Base-by-base conservation (phyloP, 495 filamentous ascomycete species). In the Penicillium paradoxum region DNA sequence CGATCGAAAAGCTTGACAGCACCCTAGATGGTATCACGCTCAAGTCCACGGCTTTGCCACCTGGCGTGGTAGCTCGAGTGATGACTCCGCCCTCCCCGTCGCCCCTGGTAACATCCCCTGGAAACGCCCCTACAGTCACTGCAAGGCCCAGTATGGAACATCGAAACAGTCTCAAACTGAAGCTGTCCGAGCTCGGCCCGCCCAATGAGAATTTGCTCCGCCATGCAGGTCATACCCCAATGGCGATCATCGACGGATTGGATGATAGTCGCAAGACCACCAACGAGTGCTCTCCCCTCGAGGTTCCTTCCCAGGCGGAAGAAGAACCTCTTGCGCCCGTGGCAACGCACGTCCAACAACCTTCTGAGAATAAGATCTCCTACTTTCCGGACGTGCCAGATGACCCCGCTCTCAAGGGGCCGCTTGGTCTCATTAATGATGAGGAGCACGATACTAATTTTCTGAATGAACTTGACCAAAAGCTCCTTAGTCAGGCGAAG, bases 1-100 rank as follows among this genome's bases (percentile, higher is more conserved):
- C 73, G 13, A 77, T 77, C 46, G 72, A 76, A 48, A 75, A 71
- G 58, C 66, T 77, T 17, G 74, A 77, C 49, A 76, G 73, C 56
- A 71, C 62, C 41, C 63, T 77, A 13, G 74, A 77, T 43, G 74
- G 74, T 8, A 77, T 77, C 49, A 75, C 67, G 2, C 67, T 76
- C 53, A 78, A 76, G 45, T 75, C 74, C 18, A 72, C 72, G 18
- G 73, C 68, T 0, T 63, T 78, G 37, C 74, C 69, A 24, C 72
- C 71, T 17, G 65, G 66, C 34, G 58, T 75, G 9, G 65, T 76
- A 15, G 71, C 72, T 32, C 71, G 70, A 36, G 72, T 76, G 32
- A 73, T 76, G 62, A 75, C 73, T 27, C 72, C 74, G 34, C 70
- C 74, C 13, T 68, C 71, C 1, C 67, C 71, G n/a, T 59, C 66